phyloP scores from a whole-genome alignment of 2,329 filamentous ascomycete species.

The Cytospora chrysosperma region DNA sequence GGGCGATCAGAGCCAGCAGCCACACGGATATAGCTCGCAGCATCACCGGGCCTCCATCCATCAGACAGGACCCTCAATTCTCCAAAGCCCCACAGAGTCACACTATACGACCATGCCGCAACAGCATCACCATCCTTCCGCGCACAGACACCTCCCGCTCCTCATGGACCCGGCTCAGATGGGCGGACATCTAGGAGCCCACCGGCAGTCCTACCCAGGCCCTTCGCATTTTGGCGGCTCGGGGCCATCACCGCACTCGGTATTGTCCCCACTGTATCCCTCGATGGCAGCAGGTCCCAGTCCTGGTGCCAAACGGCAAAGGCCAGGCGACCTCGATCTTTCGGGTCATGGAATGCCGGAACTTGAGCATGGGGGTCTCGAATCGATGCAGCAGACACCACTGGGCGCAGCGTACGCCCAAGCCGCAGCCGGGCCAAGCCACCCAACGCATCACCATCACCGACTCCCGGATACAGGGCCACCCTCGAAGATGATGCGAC shows the following conservation, averaged over 20 bases:
- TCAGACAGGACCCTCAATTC: slow-evolving; percentile 44
- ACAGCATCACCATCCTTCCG: slow-evolving; percentile 44
- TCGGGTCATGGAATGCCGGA: slow-evolving; percentile 50
- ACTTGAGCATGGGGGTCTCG: slow-evolving; percentile 55
- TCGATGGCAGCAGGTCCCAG: slow-evolving; percentile 37
- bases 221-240: slow-evolving; percentile 53
- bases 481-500: slow-evolving; percentile 65
- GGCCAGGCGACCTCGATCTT: slow-evolving; percentile 60
- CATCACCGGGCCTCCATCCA: slow-evolving; percentile 51
- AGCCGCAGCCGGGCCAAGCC: slow-evolving; percentile 42
- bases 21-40: slow-evolving; percentile 60
- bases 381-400: slow-evolving; percentile 53
- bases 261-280: slow-evolving; percentile 53
- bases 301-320: slow-evolving; percentile 50
- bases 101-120: slow-evolving; percentile 42
- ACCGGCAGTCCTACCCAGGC: slow-evolving; percentile 51
- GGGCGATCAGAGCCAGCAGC: slow-evolving; percentile 62
- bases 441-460: slow-evolving; percentile 75
- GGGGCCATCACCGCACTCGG: slow-evolving; percentile 44
- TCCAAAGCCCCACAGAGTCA: slow-evolving; percentile 40
- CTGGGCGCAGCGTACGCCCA: slow-evolving; percentile 53
- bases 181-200: slow-evolving; percentile 47
- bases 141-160: slow-evolving; percentile 52
- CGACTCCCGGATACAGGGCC: slow-evolving; percentile 72
- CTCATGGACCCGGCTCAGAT: slow-evolving; percentile 58